Conservation (phyloP, 169 alveolate genomes). For the Plasmodium vivax region DNA sequence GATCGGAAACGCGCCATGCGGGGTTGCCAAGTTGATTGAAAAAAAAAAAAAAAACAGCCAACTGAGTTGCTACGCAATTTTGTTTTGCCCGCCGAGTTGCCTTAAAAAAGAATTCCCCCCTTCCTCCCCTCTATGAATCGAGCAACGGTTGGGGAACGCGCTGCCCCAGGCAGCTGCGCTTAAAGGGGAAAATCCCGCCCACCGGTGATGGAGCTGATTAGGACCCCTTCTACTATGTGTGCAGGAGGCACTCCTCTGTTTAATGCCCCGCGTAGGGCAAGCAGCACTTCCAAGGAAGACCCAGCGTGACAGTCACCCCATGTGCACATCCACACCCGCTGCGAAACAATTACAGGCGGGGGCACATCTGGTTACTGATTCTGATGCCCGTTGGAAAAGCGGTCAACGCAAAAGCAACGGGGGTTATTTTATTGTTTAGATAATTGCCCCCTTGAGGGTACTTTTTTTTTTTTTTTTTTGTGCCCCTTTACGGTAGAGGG, state of each 20-base stretch:
- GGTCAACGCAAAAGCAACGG: not conserved
- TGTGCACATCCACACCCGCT: not conserved
- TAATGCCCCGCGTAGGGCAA: not conserved
- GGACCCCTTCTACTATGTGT: not conserved
- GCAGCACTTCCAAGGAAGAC: too few species aligned
- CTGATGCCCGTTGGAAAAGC: not conserved
- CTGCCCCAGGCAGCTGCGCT: not conserved
- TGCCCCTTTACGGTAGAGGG: not conserved
- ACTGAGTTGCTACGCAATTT: not conserved
- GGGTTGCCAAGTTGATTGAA: not conserved
- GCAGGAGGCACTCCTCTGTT: not conserved
- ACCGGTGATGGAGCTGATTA: not conserved
- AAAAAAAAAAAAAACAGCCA: not conserved
- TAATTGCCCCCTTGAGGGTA: not conserved
- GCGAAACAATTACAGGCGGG: not conserved
- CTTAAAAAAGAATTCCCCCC: not conserved
- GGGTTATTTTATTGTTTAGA: too few species aligned
- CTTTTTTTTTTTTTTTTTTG: too few species aligned
- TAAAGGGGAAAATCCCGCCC: not conserved
- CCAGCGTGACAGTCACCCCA: not conserved
- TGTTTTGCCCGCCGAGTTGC: not conserved
- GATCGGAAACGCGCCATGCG: not conserved
- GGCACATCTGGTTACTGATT: not conserved
- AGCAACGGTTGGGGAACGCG: not conserved
- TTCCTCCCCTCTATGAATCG: not conserved